Evolutionary conservation across 768 basidiomycete species (phyloP).

Genomic region (Termitomyces sp.): DNA sequence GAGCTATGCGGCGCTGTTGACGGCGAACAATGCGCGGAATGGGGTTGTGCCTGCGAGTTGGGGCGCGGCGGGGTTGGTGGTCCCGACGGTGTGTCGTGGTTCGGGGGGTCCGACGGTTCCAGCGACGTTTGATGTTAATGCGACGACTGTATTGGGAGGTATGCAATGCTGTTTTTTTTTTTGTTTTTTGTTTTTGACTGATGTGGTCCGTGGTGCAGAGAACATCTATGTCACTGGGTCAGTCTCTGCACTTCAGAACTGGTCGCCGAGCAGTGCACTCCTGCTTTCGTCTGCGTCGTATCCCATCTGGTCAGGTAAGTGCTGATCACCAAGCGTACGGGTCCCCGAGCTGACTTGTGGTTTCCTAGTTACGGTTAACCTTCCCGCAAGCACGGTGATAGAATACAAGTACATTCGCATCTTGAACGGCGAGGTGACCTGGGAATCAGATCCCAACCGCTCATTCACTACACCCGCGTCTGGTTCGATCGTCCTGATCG

Average conservation of each 20-base stretch:
- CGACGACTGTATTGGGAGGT: slow-evolving; percentile 59
- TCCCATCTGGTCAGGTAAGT: slow-evolving; percentile 66
- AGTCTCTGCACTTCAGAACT: slow-evolving; percentile 50
- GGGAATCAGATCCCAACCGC: slow-evolving; percentile 69
- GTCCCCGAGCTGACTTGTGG: neutral
- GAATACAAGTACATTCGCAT: slow-evolving; percentile 75
- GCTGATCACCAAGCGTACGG: neutral
- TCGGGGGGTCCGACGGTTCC: slow-evolving; percentile 32
- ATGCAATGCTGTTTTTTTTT: slow-evolving; percentile 7
- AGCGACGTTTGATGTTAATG: slow-evolving; percentile 64
- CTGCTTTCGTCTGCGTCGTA: slow-evolving; percentile 52
- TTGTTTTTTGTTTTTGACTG: neutral
- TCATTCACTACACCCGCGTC: slow-evolving; percentile 43
- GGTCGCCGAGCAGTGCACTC: slow-evolving; percentile 57
- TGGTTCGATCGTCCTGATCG: slow-evolving; percentile 33
- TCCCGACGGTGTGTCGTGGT: slow-evolving; percentile 41
- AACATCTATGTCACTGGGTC: slow-evolving; percentile 68
- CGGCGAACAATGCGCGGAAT: slow-evolving; percentile 48
- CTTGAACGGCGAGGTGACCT: slow-evolving; percentile 50
- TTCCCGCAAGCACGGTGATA: slow-evolving; percentile 50
- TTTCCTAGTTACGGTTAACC: slow-evolving; percentile 50
- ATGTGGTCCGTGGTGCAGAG: slow-evolving; percentile 38
- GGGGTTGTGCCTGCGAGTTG: slow-evolving; percentile 50
- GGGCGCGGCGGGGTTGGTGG: slow-evolving; percentile 59
- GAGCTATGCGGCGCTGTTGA: slow-evolving; percentile 72